A percentile compares a stretch with the other conserved stretches of the same genome.
phyloP scores from a whole-genome alignment of 2,329 filamentous ascomycete species.

The Trichoderma sp. region DNA sequence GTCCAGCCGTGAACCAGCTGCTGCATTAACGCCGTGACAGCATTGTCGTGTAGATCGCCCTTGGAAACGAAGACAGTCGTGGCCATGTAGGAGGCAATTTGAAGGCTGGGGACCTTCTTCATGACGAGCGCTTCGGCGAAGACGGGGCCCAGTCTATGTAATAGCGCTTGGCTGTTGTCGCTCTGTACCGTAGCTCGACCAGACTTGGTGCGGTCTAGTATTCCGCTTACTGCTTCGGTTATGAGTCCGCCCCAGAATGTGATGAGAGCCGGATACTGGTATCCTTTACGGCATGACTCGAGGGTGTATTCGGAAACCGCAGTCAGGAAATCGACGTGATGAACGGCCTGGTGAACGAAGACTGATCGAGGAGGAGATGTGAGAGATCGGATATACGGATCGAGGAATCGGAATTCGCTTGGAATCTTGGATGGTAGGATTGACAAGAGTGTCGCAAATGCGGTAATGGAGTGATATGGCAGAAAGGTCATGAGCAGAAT shows the following conservation, averaged over 20 bases:
- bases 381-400: conserved; percentile 80
- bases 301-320: conserved; percentile 79
- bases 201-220: conserved; percentile 76
- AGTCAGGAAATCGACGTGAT: conserved; percentile 75
- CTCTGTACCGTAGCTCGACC: conserved; percentile 76
- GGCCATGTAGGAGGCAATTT: conserved; percentile 90
- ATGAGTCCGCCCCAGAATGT: conserved; percentile 91
- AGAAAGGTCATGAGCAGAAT: conserved; percentile 82
- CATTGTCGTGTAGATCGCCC: conserved; percentile 73
- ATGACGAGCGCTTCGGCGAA: conserved; percentile 78
- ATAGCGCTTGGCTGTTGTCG: conserved; percentile 79
- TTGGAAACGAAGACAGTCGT: conserved; percentile 84
- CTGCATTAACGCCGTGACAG: conserved; percentile 88
- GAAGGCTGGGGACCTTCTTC: conserved; percentile 75
- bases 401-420: conserved; percentile 77
- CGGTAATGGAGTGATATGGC: conserved; percentile 84
- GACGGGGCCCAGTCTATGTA: conserved; percentile 67
- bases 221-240: conserved; percentile 81
- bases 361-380: conserved; percentile 77
- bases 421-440: conserved; percentile 81
- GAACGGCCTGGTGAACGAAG: conserved; percentile 80
- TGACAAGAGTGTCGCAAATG: conserved; percentile 83
- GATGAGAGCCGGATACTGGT: conserved; percentile 76
- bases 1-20: conserved; percentile 80
- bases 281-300: conserved; percentile 69